These are phyloP conservation scores for Wakefieldia striispora DNA, from an alignment of 768 basidiomycete species.

Conservation along the genomic window DNA sequence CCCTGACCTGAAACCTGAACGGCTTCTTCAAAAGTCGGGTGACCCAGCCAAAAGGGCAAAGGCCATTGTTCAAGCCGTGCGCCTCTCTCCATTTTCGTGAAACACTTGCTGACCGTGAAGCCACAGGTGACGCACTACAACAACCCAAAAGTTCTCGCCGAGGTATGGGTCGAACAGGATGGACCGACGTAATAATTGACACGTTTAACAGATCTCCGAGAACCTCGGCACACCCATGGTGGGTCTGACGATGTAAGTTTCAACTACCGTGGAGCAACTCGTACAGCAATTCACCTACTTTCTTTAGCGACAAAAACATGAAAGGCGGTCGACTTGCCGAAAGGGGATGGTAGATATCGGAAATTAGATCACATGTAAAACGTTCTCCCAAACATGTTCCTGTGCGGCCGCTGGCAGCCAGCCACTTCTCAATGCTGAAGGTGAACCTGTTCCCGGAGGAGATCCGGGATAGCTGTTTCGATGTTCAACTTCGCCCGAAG, in stretches of 20 bases:
- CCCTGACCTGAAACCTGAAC: background rate
- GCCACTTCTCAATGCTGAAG: conserved; percentile 29
- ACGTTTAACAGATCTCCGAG: conserved; percentile 58
- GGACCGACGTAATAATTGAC: background rate
- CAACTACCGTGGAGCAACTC: background rate
- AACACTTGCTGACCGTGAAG: conserved; percentile 5
- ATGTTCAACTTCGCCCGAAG: too few relatives aligned
- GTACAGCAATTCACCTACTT: background rate
- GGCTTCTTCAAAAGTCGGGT: conserved; percentile 56
- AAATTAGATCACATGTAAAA: conserved; percentile 31
- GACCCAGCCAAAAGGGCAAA: conserved; percentile 92
- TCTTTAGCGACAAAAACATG: conserved; percentile 55
- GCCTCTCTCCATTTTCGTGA: conserved; percentile 12
- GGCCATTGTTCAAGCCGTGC: conserved; percentile 94
- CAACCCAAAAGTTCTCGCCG: conserved; percentile 88
- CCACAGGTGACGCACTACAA: conserved; percentile 87
- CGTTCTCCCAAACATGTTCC: conserved; percentile 29
- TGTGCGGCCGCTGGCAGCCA: conserved; percentile 33
- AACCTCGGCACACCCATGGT: conserved; percentile 92
- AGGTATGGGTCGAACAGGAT: conserved; percentile 43
- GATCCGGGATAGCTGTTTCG: conserved; percentile 40
- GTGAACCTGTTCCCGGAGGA: conserved; percentile 18
- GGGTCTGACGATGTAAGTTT: conserved; percentile 78
- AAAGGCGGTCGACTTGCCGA: conserved; percentile 69
- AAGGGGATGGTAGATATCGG: conserved; percentile 54